Percentiles rank a stretch among this genome's conserved stretches.
phyloP scores from a whole-genome alignment of 2,329 filamentous ascomycete species.

The Colletotrichum endophyticum region DNA sequence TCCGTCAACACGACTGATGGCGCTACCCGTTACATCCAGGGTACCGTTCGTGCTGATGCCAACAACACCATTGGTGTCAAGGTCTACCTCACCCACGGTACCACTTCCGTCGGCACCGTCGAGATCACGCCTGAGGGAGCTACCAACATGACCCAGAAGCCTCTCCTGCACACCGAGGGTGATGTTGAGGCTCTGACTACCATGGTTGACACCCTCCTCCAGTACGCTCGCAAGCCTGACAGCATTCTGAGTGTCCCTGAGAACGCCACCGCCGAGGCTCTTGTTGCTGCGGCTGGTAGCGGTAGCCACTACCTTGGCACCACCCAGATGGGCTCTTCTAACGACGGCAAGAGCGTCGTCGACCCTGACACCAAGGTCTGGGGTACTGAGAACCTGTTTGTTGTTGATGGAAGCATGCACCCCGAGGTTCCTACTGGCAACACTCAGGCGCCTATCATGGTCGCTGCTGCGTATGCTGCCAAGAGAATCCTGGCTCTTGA shows the following conservation, averaged over 20 bases:
- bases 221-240: slow-evolving; percentile 25
- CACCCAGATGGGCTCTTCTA: slow-evolving; percentile 31
- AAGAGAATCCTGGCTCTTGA: slow-evolving; percentile 7
- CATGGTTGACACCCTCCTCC: slow-evolving; percentile 30
- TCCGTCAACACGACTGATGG: slow-evolving; percentile 46
- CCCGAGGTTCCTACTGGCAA: slow-evolving; percentile 33
- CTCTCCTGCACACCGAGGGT: slow-evolving; percentile 37
- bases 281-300: slow-evolving; percentile 26
- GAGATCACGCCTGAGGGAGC: slow-evolving; percentile 41
- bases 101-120: slow-evolving; percentile 50
- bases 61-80: slow-evolving; percentile 49
- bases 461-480: slow-evolving; percentile 15
- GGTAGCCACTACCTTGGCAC: slow-evolving; percentile 36
- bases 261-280: slow-evolving; percentile 25
- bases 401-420: slow-evolving; percentile 34
- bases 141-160: slow-evolving; percentile 44
- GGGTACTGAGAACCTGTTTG: slow-evolving; percentile 33
- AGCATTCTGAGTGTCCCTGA: slow-evolving; percentile 24
- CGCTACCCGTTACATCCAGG: slow-evolving; percentile 43
- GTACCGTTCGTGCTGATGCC: slow-evolving; percentile 48
- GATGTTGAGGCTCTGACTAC: slow-evolving; percentile 31
- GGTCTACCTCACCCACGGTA: slow-evolving; percentile 56
- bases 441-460: slow-evolving; percentile 21
- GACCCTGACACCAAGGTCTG: slow-evolving; percentile 35
- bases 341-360: slow-evolving; percentile 35